A percentile compares a stretch with the other conserved stretches of the same genome.
These are phyloP conservation scores for Talaromyces proteolyticus DNA, from an alignment of 495 filamentous ascomycete genomes.

Conservation along the genomic window DNA sequence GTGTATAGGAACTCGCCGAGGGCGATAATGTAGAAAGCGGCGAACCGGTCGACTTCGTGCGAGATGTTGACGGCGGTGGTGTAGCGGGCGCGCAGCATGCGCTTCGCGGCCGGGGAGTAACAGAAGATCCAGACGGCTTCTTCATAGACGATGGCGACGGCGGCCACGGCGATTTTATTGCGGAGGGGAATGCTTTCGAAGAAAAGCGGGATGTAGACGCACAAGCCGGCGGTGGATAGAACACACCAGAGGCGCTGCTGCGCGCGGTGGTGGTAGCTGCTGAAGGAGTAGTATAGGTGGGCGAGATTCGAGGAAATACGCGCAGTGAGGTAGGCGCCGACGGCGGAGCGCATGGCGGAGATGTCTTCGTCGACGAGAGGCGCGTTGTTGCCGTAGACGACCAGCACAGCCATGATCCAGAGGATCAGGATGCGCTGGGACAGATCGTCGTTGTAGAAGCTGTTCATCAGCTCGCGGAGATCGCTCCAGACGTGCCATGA, in stretches of 20 bases:
- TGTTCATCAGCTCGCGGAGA: conserved; percentile 41
- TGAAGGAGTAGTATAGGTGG: conserved; percentile 28
- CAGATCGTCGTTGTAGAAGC: conserved; percentile 44
- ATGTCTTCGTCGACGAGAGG: conserved; percentile 33
- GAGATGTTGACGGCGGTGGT: conserved; percentile 35
- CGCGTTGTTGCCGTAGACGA: conserved; percentile 44
- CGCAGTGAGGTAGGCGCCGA: conserved; percentile 31
- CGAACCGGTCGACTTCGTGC: conserved; percentile 41
- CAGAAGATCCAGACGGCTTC: conserved; percentile 26
- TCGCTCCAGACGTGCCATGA: conserved; percentile 45
- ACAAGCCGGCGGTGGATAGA: conserved; percentile 21
- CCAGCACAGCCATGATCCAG: conserved; percentile 39
- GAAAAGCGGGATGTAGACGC: conserved; percentile 32
- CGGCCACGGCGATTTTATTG: conserved; percentile 32
- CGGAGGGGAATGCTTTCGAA: conserved; percentile 27
- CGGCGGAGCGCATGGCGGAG: conserved; percentile 30
- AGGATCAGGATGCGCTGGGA: conserved; percentile 39
- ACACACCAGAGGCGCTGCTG: conserved; percentile 29
- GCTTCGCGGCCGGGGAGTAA: conserved; percentile 26
- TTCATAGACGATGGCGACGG: conserved; percentile 27
- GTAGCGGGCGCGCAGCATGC: conserved; percentile 26
- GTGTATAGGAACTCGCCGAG: conserved; percentile 41
- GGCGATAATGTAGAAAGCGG: conserved; percentile 45
- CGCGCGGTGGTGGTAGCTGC: conserved; percentile 29
- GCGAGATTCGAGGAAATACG: conserved; percentile 20